Conservation (phyloP, 192 early-diverging fungal species). For the Coemansia reversa region DNA sequence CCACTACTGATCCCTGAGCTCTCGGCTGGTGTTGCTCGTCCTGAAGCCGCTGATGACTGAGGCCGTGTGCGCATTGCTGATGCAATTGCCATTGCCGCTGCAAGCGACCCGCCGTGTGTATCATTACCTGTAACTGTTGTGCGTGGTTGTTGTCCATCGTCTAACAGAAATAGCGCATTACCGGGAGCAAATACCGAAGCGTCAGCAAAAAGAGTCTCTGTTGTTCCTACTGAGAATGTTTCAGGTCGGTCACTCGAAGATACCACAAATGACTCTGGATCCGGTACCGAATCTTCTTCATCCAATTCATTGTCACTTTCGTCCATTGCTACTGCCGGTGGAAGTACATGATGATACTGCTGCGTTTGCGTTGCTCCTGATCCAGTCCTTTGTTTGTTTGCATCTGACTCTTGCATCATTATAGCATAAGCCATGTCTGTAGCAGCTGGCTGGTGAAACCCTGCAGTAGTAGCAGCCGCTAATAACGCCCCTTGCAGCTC, state of each 20-base stretch:
- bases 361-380: not conserved
- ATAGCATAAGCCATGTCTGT: constrained; percentile 44
- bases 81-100: constrained; percentile 25
- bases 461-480: constrained; percentile 29
- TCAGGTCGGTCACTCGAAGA: constrained; percentile 45
- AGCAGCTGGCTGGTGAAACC: constrained; percentile 34
- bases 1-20: not conserved
- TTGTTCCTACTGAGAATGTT: constrained; percentile 39
- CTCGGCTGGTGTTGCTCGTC: constrained; percentile 1
- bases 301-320: constrained; percentile 31
- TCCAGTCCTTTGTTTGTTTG: not conserved
- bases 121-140: not conserved
- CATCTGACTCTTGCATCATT: constrained; percentile 34
- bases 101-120: not conserved
- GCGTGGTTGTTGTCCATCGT: constrained; percentile 26
- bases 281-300: constrained; percentile 47
- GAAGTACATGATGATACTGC: constrained; percentile 14
- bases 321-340: constrained; percentile 16
- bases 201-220: constrained; percentile 46
- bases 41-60: not conserved
- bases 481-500: constrained; percentile 49
- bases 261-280: constrained; percentile 54
- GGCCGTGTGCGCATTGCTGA: constrained; percentile 8
- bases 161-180: constrained; percentile 41
- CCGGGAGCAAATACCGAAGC: constrained; percentile 48